Percentiles rank a stretch among this genome's conserved stretches.
Conservation (phyloP, 2,329 filamentous ascomycete species). For the Exserohilum turcica region DNA sequence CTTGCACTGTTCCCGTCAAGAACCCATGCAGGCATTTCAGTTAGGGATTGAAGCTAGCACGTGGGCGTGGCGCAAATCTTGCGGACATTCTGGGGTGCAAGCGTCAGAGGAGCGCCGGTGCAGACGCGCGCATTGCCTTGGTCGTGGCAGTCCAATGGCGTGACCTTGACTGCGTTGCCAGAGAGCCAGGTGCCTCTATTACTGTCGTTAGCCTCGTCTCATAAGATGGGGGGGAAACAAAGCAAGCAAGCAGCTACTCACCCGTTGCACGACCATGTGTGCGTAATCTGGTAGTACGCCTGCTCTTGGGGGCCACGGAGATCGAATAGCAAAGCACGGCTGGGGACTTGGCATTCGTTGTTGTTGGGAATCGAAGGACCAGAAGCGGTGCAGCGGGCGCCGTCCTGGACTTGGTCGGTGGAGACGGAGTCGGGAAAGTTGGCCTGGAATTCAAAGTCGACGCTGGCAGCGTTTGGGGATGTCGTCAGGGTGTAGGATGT, state of each 20-base stretch:
- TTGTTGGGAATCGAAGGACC: slow-evolving; percentile 22
- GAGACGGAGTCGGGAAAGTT: slow-evolving; percentile 22
- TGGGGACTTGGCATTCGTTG: slow-evolving; percentile 27
- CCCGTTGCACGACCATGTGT: slow-evolving; percentile 38
- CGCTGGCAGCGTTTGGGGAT: slow-evolving; percentile 14
- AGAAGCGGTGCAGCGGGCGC: slow-evolving; percentile 26
- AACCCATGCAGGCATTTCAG: not conserved
- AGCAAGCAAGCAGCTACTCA: slow-evolving; percentile 15
- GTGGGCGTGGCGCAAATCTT: slow-evolving; percentile 23
- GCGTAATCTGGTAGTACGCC: slow-evolving; percentile 33
- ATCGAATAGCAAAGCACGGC: slow-evolving; percentile 29
- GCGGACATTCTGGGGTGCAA: slow-evolving; percentile 29
- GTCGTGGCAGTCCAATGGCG: slow-evolving; percentile 17
- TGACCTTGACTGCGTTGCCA: slow-evolving; percentile 20
- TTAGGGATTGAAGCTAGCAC: no score
- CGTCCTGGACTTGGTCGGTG: slow-evolving; percentile 23
- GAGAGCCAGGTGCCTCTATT: slow-evolving; percentile 29
- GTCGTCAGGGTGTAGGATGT: slow-evolving; percentile 27
- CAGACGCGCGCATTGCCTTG: slow-evolving; percentile 14
- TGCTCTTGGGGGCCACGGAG: slow-evolving; percentile 23
- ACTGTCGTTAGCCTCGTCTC: not conserved
- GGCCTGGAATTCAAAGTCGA: slow-evolving; percentile 35
- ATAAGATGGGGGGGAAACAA: not conserved
- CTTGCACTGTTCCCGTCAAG: no score
- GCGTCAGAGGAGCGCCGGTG: slow-evolving; percentile 9